These are phyloP conservation scores for Crotalaria pallida DNA, from an alignment of 306 rosid genomes.

Conservation along the genomic window DNA sequence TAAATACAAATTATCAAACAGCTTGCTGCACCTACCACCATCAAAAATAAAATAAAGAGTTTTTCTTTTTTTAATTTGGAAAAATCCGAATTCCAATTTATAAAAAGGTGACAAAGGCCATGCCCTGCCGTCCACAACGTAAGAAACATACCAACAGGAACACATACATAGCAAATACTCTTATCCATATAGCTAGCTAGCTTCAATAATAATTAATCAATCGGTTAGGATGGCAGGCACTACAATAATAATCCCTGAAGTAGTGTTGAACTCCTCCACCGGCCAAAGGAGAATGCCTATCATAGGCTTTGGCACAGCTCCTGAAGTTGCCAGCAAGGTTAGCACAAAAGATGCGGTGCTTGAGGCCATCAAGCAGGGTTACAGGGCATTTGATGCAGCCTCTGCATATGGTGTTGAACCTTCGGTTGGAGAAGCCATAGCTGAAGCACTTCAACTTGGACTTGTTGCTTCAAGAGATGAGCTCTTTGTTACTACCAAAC, in stretches of 20 bases:
- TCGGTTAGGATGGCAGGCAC: too few relatives aligned
- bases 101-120: too few relatives aligned
- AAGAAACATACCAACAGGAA: too few relatives aligned
- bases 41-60: too few relatives aligned
- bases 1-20: too few relatives aligned
- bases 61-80: too few relatives aligned
- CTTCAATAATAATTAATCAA: too few relatives aligned
- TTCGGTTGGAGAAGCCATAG: conserved; percentile 33
- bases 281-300: conserved; percentile 23
- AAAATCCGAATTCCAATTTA: too few relatives aligned
- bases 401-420: conserved; percentile 42
- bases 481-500: conserved; percentile 40
- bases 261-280: conserved; percentile 9
- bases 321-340: conserved; percentile 23
- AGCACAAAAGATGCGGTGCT: conserved; percentile 36
- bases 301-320: conserved; percentile 33
- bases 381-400: conserved; percentile 52
- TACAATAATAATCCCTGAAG: conserved; percentile 8
- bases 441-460: conserved; percentile 38
- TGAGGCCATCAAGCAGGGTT: conserved; percentile 44
- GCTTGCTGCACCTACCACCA: too few relatives aligned
- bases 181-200: too few relatives aligned
- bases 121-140: too few relatives aligned
- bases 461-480: conserved; percentile 27
- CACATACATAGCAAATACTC: too few relatives aligned